Conservation (phyloP, 164 flowering plant genomes). For the Umbilicus rupestris region DNA sequence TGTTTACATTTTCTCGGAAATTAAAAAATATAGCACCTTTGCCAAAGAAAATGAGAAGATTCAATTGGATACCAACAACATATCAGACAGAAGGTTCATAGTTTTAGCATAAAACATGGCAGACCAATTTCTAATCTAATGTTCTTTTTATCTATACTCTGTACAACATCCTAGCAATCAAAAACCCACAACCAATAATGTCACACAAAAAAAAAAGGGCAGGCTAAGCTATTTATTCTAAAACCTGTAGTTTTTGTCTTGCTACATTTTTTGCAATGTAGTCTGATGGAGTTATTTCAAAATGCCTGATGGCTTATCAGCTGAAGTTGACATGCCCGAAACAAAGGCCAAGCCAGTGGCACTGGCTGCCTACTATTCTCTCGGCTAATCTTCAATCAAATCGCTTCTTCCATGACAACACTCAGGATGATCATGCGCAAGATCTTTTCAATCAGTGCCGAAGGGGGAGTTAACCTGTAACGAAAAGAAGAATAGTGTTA, state of each 20-base stretch:
- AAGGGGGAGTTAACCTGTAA: background rate
- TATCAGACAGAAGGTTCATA: background rate
- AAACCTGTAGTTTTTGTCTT: background rate
- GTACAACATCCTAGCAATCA: background rate
- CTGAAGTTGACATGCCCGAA: background rate
- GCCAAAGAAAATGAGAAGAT: too few species aligned
- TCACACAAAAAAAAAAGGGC: background rate
- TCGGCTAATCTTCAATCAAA: background rate
- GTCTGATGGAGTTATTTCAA: background rate
- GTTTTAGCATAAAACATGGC: background rate
- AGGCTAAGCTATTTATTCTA: background rate
- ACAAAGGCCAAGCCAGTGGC: background rate
- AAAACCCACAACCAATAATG: background rate
- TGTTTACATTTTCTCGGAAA: too few species aligned
- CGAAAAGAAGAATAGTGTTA: background rate
- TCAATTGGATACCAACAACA: too few species aligned
- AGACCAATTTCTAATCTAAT: background rate
- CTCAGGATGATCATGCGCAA: background rate
- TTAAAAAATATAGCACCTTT: too few species aligned
- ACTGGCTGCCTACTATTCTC: background rate
- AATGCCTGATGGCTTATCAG: background rate
- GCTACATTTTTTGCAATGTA: constrained; percentile 2
- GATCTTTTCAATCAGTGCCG: background rate
- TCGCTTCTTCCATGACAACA: background rate
- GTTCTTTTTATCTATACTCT: background rate